These are phyloP conservation scores for Lathyrus sativus DNA, from an alignment of 306 rosid genomes.

Conservation along the genomic window DNA sequence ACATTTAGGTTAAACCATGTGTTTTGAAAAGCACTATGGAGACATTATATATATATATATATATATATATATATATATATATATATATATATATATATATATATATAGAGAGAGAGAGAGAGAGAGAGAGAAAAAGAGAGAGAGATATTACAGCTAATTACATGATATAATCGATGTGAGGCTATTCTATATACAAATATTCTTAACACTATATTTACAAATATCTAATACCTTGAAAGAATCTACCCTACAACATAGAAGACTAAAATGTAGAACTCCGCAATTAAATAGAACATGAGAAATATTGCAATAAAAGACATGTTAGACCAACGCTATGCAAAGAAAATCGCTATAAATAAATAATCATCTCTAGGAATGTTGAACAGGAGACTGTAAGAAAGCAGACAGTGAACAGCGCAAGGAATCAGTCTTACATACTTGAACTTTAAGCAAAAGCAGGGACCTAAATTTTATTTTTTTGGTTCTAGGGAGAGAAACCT, in stretches of 20 bases:
- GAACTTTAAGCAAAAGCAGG: not conserved
- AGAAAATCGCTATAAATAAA: slow-evolving; percentile 7
- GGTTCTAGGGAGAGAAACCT: not conserved
- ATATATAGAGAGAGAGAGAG: too few relatives aligned
- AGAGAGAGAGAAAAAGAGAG: too few relatives aligned
- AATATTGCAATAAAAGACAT: not conserved
- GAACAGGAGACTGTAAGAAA: not conserved
- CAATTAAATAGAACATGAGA: slow-evolving; percentile 21
- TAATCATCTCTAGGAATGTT: slow-evolving; percentile 4
- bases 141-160: too few relatives aligned
- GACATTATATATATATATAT: too few relatives aligned
- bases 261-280: slow-evolving; percentile 3
- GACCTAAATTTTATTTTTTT: not conserved
- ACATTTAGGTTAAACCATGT: too few relatives aligned
- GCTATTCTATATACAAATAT: too few relatives aligned
- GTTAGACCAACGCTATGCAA: not conserved
- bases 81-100: too few relatives aligned
- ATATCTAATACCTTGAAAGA: too few relatives aligned
- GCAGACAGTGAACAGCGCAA: not conserved
- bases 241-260: slow-evolving; percentile 10
- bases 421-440: not conserved
- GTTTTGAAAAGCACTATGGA: too few relatives aligned
- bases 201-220: too few relatives aligned
- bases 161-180: too few relatives aligned
- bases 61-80: too few relatives aligned